These are phyloP conservation scores for Glomus cerebriforme DNA, from an alignment of 192 early-diverging fungal species.

Conservation along the genomic window DNA sequence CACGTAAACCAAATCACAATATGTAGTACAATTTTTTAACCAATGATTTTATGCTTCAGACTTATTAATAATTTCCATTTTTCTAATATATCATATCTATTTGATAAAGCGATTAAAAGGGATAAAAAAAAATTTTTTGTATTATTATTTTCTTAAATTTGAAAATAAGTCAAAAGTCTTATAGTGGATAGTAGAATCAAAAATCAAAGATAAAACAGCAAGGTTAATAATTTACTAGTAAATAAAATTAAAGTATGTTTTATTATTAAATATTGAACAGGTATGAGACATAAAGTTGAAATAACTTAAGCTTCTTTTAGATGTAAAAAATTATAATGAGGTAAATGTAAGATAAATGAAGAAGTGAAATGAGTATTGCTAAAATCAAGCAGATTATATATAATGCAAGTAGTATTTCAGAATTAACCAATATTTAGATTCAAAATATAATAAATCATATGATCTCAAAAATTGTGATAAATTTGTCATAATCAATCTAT, in stretches of 20 bases:
- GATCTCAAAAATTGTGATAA: slow-evolving; percentile 6
- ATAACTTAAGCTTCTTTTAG: too few relatives aligned
- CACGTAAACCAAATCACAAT: too few relatives aligned
- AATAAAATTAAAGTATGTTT: too few relatives aligned
- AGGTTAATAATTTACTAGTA: not conserved
- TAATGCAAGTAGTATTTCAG: not conserved
- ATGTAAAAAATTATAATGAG: not conserved
- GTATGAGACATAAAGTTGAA: too few relatives aligned
- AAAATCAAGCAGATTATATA: slow-evolving; percentile 1
- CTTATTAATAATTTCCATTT: too few relatives aligned
- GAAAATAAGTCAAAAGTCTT: slow-evolving; percentile 9
- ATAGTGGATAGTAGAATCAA: not conserved
- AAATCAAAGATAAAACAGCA: slow-evolving; percentile 3
- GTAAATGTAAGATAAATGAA: too few relatives aligned
- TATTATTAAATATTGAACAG: too few relatives aligned
- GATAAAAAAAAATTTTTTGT: not conserved
- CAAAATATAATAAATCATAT: slow-evolving; percentile 6
- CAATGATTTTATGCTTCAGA: too few relatives aligned
- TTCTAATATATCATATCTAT: too few relatives aligned
- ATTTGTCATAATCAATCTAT: not conserved
- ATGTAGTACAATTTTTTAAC: too few relatives aligned
- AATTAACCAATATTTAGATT: slow-evolving; percentile 5
- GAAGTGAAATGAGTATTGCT: not conserved
- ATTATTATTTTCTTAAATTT: slow-evolving; percentile 3
- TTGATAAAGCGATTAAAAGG: not conserved